Evolutionary conservation across 2,329 filamentous ascomycete genomes (phyloP).

Genomic region (Hysterium pulicare): DNA sequence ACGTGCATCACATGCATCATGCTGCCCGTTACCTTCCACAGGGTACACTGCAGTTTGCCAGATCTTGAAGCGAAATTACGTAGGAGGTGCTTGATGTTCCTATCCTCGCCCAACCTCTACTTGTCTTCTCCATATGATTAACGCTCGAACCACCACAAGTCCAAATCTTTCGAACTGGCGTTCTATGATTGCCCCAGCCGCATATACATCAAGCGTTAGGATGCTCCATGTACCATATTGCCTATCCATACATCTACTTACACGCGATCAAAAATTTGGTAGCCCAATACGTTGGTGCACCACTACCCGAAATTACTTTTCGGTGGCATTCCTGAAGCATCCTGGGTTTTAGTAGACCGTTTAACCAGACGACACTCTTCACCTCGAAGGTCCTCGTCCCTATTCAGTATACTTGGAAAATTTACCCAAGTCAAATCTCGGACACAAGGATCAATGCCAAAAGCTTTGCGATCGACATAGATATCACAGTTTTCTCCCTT

Average conservation of each 20-base stretch:
- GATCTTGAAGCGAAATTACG: constrained; percentile 22
- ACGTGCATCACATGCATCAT: constrained; percentile 28
- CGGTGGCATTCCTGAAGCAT: too few relatives aligned
- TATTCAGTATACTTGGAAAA: too few relatives aligned
- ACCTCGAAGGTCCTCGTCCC: too few relatives aligned
- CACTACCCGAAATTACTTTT: constrained; percentile 18
- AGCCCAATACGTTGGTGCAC: constrained; percentile 20
- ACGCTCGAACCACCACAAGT: constrained; percentile 7
- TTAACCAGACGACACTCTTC: too few relatives aligned
- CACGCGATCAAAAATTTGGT: constrained; percentile 13
- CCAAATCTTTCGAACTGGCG: constrained; percentile 20
- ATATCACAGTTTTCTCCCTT: too few relatives aligned
- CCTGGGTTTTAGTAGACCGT: too few relatives aligned
- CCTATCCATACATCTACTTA: constrained; percentile 19
- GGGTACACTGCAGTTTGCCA: constrained; percentile 26
- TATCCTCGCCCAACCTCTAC: not conserved
- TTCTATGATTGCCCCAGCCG: constrained; percentile 25
- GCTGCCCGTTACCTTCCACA: constrained; percentile 19
- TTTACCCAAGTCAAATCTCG: too few relatives aligned
- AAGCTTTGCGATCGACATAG: too few relatives aligned
- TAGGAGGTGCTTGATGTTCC: constrained; percentile 8
- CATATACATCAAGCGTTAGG: constrained; percentile 18
- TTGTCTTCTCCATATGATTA: constrained; percentile 3
- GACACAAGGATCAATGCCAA: too few relatives aligned
- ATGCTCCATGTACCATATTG: constrained; percentile 22